Evolutionary conservation across 257 asterid genomes (phyloP).

Genomic region (Nicotiana sylvestris): DNA sequence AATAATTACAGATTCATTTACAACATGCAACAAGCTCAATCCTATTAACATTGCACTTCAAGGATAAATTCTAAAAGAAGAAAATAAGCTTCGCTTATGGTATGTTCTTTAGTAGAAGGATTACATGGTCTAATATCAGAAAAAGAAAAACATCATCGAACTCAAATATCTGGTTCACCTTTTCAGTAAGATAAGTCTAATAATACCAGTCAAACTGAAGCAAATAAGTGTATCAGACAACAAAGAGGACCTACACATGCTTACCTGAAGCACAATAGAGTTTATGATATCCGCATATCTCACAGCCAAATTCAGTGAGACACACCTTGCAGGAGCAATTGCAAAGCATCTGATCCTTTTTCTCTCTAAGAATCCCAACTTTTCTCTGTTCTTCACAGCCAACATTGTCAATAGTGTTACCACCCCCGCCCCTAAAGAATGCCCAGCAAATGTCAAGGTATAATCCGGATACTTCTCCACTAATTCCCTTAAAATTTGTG

Average conservation of each 20-base stretch:
- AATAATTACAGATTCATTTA: background rate
- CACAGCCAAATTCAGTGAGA: conserved; percentile 88
- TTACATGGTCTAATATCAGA: background rate
- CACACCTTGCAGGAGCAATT: conserved; percentile 94
- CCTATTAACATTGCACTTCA: background rate
- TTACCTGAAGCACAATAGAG: conserved; percentile 93
- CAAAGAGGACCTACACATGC: background rate
- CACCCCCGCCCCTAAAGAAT: conserved; percentile 96
- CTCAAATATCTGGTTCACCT: background rate
- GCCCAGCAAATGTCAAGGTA: conserved; percentile 84
- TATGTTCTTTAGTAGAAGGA: background rate
- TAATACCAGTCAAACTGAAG: background rate
- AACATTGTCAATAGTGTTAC: conserved; percentile 77
- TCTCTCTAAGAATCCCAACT: conserved; percentile 67
- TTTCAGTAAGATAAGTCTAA: background rate
- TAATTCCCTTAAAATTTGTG: conserved; percentile 47
- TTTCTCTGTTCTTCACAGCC: conserved; percentile 69
- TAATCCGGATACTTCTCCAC: conserved; percentile 50
- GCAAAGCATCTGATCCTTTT: conserved; percentile 88
- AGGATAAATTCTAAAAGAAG: background rate
- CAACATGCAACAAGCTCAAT: background rate
- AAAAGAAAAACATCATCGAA: background rate
- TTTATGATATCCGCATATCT: conserved; percentile 92
- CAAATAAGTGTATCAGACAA: background rate
- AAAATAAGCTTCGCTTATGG: background rate